Evolutionary conservation across 2,329 filamentous ascomycete species (phyloP).

Genomic region (Botryotinia calthae): DNA sequence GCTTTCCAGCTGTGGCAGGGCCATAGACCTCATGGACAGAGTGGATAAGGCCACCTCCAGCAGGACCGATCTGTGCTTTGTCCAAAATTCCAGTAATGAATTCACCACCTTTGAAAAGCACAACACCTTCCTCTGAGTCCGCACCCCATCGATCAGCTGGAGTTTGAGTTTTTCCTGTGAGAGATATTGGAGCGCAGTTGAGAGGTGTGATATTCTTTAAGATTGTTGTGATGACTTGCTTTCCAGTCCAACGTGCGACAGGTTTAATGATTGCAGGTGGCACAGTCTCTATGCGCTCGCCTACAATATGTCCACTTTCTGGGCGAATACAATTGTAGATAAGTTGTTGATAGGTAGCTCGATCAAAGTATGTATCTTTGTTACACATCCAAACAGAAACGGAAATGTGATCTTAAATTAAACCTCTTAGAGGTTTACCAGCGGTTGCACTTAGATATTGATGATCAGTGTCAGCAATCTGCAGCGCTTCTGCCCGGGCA

Average conservation of each 20-base stretch:
- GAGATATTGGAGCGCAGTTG: slow-evolving; percentile 72
- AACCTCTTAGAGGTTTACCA: slow-evolving; percentile 87
- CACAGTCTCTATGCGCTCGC: slow-evolving; percentile 77
- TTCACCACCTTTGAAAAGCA: slow-evolving; percentile 83
- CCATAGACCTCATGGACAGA: slow-evolving; percentile 93
- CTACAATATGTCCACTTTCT: slow-evolving; percentile 83
- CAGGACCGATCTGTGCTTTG: slow-evolving; percentile 90
- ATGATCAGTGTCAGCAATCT: slow-evolving; percentile 93
- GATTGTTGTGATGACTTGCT: slow-evolving; percentile 91
- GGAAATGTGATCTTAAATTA: slow-evolving; percentile 98
- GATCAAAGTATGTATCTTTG: slow-evolving; percentile 85
- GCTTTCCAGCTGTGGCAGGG: slow-evolving; percentile 77
- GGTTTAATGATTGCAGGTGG: slow-evolving; percentile 82
- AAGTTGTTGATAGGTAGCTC: slow-evolving; percentile 88
- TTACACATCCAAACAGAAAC: slow-evolving; percentile 89
- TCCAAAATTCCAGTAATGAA: slow-evolving; percentile 89
- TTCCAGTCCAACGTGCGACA: slow-evolving; percentile 83
- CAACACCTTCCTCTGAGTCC: slow-evolving; percentile 72
- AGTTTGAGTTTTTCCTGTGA: slow-evolving; percentile 77
- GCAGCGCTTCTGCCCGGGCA: slow-evolving; percentile 85
- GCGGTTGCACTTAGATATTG: slow-evolving; percentile 94
- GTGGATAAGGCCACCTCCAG: slow-evolving; percentile 82
- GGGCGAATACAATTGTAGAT: slow-evolving; percentile 86
- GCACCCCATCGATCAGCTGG: slow-evolving; percentile 76
- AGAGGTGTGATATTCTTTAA: slow-evolving; percentile 85